These are phyloP conservation scores for Metroxylon sagu DNA, from an alignment of 176 grass and related monocot species.

Conservation along the genomic window DNA sequence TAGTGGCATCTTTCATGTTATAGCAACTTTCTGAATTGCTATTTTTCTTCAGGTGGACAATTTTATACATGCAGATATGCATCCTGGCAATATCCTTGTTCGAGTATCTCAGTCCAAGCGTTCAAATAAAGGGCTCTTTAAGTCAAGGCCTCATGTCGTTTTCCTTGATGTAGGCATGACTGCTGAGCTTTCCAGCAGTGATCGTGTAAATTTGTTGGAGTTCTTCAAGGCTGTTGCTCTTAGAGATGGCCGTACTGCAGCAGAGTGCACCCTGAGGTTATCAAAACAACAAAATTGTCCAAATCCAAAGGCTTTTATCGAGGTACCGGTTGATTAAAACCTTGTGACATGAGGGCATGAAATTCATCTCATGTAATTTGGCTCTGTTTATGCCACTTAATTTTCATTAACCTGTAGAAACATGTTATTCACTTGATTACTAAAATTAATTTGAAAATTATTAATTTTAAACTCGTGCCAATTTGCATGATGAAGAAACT, in stretches of 20 bases:
- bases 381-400: no score
- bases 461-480: no score
- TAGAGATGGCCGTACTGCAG: constrained; percentile 75
- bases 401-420: no score
- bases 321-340: constrained; percentile 38
- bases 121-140: constrained; percentile 44
- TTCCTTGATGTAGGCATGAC: constrained; percentile 99
- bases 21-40: no score
- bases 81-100: constrained; percentile 97
- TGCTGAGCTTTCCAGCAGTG: constrained; percentile 81
- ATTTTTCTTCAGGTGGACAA: constrained; percentile 82
- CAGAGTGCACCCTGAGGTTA: constrained; percentile 69
- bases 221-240: constrained; percentile 95
- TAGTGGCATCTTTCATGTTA: no score
- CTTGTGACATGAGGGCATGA: no score
- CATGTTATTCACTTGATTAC: no score
- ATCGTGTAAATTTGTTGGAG: constrained; percentile 80
- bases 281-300: constrained; percentile 90
- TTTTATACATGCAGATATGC: constrained; percentile 99
- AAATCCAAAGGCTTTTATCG: constrained; percentile 86
- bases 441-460: no score
- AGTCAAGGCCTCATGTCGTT: constrained; percentile 87
- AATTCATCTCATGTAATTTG: no score
- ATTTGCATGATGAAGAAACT: no score
- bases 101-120: constrained; percentile 52